Evolutionary conservation across 148 eudicot genomes (phyloP).

Genomic region (Chenopodium suecicum): DNA sequence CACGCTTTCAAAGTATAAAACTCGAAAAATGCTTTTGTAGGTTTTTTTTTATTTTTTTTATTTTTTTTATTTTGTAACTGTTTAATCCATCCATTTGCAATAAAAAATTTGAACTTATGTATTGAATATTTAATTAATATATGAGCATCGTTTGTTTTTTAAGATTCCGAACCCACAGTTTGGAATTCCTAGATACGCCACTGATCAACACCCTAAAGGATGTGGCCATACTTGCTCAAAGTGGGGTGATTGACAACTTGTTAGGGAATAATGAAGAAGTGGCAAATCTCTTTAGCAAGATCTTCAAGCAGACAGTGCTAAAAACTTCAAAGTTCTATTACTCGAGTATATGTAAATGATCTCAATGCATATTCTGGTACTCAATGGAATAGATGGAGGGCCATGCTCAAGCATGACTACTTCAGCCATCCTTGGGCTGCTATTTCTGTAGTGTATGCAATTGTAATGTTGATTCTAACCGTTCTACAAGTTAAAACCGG

Average conservation of each 20-base stretch:
- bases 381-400: constrained; percentile 30
- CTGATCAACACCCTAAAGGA: constrained; percentile 38
- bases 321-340: constrained; percentile 22
- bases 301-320: constrained; percentile 11
- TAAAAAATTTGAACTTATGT: too few species aligned
- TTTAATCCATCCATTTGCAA: too few species aligned
- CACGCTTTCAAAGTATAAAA: too few species aligned
- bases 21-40: too few species aligned
- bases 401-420: constrained; percentile 28
- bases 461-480: constrained; percentile 29
- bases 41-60: too few species aligned
- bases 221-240: constrained; percentile 30
- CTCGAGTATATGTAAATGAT: constrained; percentile 3
- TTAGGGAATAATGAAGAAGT: constrained; percentile 32
- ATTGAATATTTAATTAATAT: too few species aligned
- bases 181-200: too few species aligned
- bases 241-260: constrained; percentile 39
- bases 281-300: constrained; percentile 24
- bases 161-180: too few species aligned
- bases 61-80: too few species aligned
- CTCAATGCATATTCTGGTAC: constrained; percentile 20
- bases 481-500: constrained; percentile 23
- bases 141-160: too few species aligned
- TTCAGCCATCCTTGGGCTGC: constrained; percentile 40
- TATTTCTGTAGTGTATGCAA: constrained; percentile 25